Conservation (phyloP, 176 grass and related monocot species). For the Musa troglodytarum region DNA sequence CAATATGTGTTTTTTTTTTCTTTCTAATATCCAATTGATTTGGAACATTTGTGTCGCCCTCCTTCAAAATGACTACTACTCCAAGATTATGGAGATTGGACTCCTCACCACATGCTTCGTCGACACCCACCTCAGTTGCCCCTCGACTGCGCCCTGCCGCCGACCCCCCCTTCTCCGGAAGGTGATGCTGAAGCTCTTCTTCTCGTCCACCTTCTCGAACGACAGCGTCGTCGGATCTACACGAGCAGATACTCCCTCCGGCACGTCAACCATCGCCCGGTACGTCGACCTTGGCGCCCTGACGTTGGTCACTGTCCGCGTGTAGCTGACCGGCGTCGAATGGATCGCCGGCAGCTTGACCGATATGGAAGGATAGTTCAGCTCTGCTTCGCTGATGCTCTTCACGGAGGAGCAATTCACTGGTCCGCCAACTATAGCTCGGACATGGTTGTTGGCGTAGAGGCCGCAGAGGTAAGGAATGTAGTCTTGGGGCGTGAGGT, state of each 20-base stretch:
- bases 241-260: conserved; percentile 38
- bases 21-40: too few relatives aligned
- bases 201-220: conserved; percentile 43
- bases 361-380: conserved; percentile 76
- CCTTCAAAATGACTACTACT: too few relatives aligned
- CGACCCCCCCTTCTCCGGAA: conserved; percentile 32
- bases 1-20: too few relatives aligned
- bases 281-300: conserved; percentile 39
- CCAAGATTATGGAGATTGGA: conserved; percentile 25
- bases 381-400: conserved; percentile 53
- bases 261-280: conserved; percentile 46
- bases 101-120: conserved; percentile 58
- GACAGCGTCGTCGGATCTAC: conserved; percentile 52
- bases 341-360: conserved; percentile 36
- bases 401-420: conserved; percentile 33
- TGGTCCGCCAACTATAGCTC: conserved; percentile 17
- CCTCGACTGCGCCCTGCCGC: conserved; percentile 34
- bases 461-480: conserved; percentile 60
- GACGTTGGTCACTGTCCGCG: conserved; percentile 71
- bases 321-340: conserved; percentile 37
- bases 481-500: conserved; percentile 45
- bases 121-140: conserved; percentile 69
- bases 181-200: conserved; percentile 65
- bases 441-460: conserved; percentile 48
- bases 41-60: too few relatives aligned